Evolutionary conservation across 129 eudicot genomes (phyloP).

Genomic region (Tagetes patula): DNA sequence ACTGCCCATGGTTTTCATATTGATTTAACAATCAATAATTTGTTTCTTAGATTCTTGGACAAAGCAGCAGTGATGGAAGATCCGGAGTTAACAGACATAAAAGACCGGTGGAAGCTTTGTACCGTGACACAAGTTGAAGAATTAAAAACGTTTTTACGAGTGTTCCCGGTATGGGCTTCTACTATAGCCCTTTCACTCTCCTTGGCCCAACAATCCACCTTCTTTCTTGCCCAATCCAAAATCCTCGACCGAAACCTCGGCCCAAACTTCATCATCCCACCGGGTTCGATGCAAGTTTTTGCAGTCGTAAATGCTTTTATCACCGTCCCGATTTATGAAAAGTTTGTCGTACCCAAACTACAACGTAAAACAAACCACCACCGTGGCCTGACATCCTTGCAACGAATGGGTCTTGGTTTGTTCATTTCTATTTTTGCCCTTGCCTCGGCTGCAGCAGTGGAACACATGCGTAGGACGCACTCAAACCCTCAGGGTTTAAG

Average conservation of each 20-base stretch:
- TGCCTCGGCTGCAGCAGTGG: conserved; percentile 55
- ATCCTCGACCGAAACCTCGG: conserved; percentile 57
- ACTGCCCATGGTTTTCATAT: not conserved
- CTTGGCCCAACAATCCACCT: conserved; percentile 76
- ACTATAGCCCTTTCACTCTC: conserved; percentile 88
- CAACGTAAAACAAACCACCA: conserved; percentile 57
- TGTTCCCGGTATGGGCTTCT: conserved; percentile 85
- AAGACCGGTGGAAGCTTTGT: conserved; percentile 66
- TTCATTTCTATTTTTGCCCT: conserved; percentile 66
- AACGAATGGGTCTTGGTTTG: conserved; percentile 81
- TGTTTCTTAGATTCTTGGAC: conserved; percentile 46
- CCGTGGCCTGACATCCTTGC: conserved; percentile 73
- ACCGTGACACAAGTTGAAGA: conserved; percentile 88
- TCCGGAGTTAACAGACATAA: conserved; percentile 42
- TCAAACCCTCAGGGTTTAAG: conserved; percentile 23
- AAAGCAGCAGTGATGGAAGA: conserved; percentile 66
- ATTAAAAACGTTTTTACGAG: conserved; percentile 66
- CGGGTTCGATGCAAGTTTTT: conserved; percentile 73
- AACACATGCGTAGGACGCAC: conserved; percentile 46
- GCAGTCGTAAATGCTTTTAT: conserved; percentile 63
- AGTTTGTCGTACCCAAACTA: conserved; percentile 48
- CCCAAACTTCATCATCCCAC: conserved; percentile 57
- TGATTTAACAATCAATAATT: not conserved
- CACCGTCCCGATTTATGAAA: conserved; percentile 77
- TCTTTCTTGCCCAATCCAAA: conserved; percentile 68